Percentiles rank a stretch among this genome's conserved stretches.
phyloP scores from a whole-genome alignment of 2,329 filamentous ascomycete species.

The Xylaria sp. region DNA sequence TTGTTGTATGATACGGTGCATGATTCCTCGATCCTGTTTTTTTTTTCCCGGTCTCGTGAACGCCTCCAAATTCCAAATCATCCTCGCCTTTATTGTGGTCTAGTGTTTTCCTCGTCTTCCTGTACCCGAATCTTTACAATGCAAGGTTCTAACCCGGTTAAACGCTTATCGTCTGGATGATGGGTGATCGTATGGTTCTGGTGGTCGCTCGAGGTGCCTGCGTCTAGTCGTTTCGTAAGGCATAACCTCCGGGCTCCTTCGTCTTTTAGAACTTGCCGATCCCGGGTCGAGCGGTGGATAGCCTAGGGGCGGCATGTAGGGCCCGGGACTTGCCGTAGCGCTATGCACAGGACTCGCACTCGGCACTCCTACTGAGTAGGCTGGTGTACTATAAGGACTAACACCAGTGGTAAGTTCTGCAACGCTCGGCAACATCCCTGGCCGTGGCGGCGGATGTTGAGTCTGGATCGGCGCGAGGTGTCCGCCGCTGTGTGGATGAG shows the following conservation, averaged over 20 bases:
- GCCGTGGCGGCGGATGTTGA: constrained; percentile 51
- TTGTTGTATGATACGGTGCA: constrained; percentile 14
- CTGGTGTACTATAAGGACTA: constrained; percentile 68
- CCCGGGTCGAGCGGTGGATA: constrained; percentile 55
- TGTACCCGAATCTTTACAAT: constrained; percentile 21
- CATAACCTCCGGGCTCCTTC: constrained; percentile 59
- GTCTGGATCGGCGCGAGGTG: constrained; percentile 65
- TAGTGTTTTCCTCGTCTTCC: constrained; percentile 20
- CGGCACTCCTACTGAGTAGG: constrained; percentile 59
- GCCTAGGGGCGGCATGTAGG: constrained; percentile 48
- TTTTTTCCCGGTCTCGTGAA: constrained; percentile 26
- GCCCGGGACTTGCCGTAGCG: constrained; percentile 56
- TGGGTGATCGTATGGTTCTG: constrained; percentile 39
- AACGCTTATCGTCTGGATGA: constrained; percentile 31
- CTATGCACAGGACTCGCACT: constrained; percentile 53
- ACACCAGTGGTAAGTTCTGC: constrained; percentile 72
- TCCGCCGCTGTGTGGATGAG: constrained; percentile 52
- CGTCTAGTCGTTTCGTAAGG: constrained; percentile 36
- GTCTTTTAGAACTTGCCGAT: constrained; percentile 58
- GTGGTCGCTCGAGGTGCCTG: constrained; percentile 34
- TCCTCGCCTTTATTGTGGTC: constrained; percentile 28
- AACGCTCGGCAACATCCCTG: constrained; percentile 66
- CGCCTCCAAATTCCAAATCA: constrained; percentile 27
- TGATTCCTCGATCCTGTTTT: constrained; percentile 17
- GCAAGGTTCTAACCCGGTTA: constrained; percentile 2